phyloP scores from a whole-genome alignment of 2,329 filamentous ascomycete genomes.

The Hymenoscyphus linearis region DNA sequence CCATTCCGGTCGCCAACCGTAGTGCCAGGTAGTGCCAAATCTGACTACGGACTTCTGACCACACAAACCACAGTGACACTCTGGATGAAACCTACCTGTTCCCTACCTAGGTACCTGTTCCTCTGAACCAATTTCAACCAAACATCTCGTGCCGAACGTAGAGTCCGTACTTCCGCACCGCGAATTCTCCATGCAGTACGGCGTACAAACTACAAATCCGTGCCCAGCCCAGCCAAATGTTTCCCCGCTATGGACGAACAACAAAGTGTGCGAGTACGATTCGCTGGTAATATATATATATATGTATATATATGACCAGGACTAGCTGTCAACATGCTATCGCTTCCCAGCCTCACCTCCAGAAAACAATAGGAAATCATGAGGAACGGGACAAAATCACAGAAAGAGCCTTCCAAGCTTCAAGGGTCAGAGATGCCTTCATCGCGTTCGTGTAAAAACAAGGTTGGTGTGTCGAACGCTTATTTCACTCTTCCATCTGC shows the following conservation, averaged over 20 bases:
- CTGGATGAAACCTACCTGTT: not conserved
- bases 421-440: slow-evolving; percentile 87
- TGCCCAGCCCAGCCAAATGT: not conserved
- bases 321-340: not conserved
- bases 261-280: not conserved
- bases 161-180: not conserved
- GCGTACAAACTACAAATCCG: no score
- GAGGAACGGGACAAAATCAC: not conserved
- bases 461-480: slow-evolving; percentile 99
- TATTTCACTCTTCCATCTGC: slow-evolving; percentile 78
- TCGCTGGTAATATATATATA: no score
- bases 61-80: no score
- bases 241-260: not conserved
- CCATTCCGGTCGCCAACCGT: not conserved
- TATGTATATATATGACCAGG: no score
- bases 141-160: not conserved
- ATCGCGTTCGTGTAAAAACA: slow-evolving; percentile 96
- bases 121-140: not conserved
- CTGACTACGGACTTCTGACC: not conserved
- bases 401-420: slow-evolving; percentile 48
- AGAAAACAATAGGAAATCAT: not conserved
- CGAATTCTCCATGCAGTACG: not conserved
- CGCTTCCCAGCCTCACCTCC: not conserved
- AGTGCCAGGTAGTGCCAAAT: not conserved
- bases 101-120: not conserved